Evolutionary conservation across 805 yeast genomes (phyloP).

Genomic region (Tetrapisispora pingtungensis): DNA sequence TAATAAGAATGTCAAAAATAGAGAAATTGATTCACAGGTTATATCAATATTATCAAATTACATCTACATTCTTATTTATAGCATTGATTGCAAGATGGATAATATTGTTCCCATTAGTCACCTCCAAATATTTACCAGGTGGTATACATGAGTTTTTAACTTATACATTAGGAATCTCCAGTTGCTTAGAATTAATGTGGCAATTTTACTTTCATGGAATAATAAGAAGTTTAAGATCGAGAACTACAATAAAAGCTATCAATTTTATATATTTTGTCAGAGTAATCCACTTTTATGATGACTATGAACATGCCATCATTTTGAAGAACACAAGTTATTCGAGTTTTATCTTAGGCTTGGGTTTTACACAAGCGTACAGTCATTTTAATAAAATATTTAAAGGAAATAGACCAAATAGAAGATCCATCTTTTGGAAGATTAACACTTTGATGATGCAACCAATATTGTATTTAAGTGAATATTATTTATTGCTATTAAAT

Average conservation of each 20-base stretch:
- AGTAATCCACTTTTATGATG: constrained; percentile 24
- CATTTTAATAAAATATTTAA: constrained; percentile 25
- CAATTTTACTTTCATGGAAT: constrained; percentile 17
- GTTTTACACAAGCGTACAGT: constrained; percentile 19
- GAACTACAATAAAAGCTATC: constrained; percentile 18
- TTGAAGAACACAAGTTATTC: constrained; percentile 26
- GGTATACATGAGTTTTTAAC: constrained; percentile 59
- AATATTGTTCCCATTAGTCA: constrained; percentile 53
- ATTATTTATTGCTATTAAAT: constrained; percentile 22
- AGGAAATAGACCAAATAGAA: constrained; percentile 4
- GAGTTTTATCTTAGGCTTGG: constrained; percentile 19
- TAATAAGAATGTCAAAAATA: not conserved
- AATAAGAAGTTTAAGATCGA: constrained; percentile 8
- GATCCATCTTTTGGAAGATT: constrained; percentile 12
- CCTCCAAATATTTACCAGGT: constrained; percentile 53
- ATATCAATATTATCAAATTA: constrained; percentile 24
- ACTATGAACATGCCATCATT: constrained; percentile 26
- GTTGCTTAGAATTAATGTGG: constrained; percentile 20
- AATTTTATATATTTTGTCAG: constrained; percentile 23
- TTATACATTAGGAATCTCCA: constrained; percentile 15
- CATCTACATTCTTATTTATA: constrained; percentile 16
- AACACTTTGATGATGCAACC: constrained; percentile 19
- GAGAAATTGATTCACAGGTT: constrained; percentile 9
- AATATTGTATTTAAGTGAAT: constrained; percentile 23
- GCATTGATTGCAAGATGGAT: constrained; percentile 36